Percentiles rank a stretch among this genome's conserved stretches.
Evolutionary conservation across 257 asterid species (phyloP).

Genomic region (Henckelia pumila): DNA sequence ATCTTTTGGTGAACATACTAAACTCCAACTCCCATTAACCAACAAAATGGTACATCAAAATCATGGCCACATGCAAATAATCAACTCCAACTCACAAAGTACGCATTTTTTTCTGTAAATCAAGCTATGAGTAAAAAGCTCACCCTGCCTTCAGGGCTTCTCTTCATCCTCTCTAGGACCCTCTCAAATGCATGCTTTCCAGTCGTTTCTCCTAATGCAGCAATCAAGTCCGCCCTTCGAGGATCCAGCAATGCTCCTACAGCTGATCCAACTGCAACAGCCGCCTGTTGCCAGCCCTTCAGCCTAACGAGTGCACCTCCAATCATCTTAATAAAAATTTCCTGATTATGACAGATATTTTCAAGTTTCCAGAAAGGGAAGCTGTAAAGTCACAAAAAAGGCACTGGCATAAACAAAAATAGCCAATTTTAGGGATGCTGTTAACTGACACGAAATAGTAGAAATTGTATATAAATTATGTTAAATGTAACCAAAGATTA

Average conservation of each 20-base stretch:
- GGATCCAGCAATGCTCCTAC: conserved; percentile 88
- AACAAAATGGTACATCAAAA: neutral
- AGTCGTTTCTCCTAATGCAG: conserved; percentile 94
- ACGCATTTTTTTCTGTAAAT: neutral
- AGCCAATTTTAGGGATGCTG: neutral
- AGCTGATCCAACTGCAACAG: conserved; percentile 92
- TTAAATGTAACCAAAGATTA: neutral
- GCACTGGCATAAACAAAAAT: no score
- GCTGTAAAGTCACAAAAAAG: no score
- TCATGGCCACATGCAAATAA: neutral
- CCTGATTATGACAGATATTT: conserved; percentile 18
- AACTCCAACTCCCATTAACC: neutral
- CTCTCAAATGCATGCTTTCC: conserved; percentile 84
- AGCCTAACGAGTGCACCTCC: conserved; percentile 52
- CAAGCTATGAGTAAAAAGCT: conserved; percentile 24
- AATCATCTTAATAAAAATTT: conserved; percentile 38
- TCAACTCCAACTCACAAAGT: conserved; percentile 1
- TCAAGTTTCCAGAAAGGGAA: neutral
- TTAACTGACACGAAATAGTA: neutral
- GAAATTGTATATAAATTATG: neutral
- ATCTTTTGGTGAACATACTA: neutral
- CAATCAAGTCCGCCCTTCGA: conserved; percentile 85
- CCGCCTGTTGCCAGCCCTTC: conserved; percentile 89
- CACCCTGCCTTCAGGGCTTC: conserved; percentile 76
- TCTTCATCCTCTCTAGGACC: conserved; percentile 82